Base-by-base conservation (phyloP, 805 yeast species). In the Yamadazyma takamatsuzukensis region DNA sequence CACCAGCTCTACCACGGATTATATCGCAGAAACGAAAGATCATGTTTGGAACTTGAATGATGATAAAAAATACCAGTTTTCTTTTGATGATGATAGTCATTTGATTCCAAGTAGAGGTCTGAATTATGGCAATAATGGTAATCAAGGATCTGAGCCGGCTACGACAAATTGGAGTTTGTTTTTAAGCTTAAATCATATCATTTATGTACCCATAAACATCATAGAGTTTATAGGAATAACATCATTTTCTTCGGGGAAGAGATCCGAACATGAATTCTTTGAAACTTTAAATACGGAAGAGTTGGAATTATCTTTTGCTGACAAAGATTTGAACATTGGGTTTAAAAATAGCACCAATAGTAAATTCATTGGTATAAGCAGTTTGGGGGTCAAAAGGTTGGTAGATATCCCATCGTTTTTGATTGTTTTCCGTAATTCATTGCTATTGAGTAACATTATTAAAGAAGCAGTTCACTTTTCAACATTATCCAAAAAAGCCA, bases 351-450 rank as follows among this genome's bases (percentile, higher is more conserved):
- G 14, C 8, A 24, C 27, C 9, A 12, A 9, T 24, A 11, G 14
- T 10, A n/a, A n/a, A n/a, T 51, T 54, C 29, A 33, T 53, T 2
- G 42, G 53, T 6, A 35, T 66, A 5, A 40, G 33, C 13, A 41
- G 49, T 7, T 17, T 64, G 6, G 35, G 45, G 1, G 40, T 65
- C 9, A 43, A 41, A 18, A 48, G 43, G 25, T 26, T 65, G 21
- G 33, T 34, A 15, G 59, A 56, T 18, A 42, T 64, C 3, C 30
- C 54, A 2, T 37, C 23, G 6, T 27, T 61, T 11, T 29, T 65
- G 2, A 56, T 63, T 2, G 43, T 53, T 1, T 42, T 62, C 9
- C 44, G 72, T 7, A 65, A 58, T 39, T 56, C 49, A 28, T 21
- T 57, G 15, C 54, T 57, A 2, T 41, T 66, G 18, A 39, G 45